A percentile compares a stretch with the other conserved stretches of the same genome.
phyloP scores from a whole-genome alignment of 768 basidiomycete species.

The Russula ochroleuca region DNA sequence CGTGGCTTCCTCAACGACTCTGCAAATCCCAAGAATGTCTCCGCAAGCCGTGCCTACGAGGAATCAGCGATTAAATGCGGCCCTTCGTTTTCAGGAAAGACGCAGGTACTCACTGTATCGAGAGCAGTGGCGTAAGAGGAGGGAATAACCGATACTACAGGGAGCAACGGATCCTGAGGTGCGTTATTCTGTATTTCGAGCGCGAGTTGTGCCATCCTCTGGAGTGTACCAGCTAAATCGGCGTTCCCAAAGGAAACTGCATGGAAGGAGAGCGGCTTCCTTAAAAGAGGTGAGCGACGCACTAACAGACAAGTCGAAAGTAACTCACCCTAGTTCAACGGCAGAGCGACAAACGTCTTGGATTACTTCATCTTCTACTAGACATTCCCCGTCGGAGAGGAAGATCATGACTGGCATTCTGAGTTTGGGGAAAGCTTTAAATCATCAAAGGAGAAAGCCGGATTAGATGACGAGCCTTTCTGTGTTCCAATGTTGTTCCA shows the following conservation, averaged over 20 bases:
- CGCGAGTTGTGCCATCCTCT: conserved; percentile 52
- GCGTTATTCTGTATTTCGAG: conserved; percentile 43
- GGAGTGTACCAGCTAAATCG: conserved; percentile 33
- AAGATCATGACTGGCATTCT: conserved; percentile 53
- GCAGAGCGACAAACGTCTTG: conserved; percentile 43
- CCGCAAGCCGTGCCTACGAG: conserved; percentile 47
- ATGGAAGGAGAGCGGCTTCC: conserved; percentile 55
- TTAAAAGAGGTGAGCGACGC: conserved; percentile 27
- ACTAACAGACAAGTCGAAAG: background rate
- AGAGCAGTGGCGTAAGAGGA: conserved; percentile 51
- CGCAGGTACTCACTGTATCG: conserved; percentile 42
- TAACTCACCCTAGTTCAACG: conserved; percentile 41
- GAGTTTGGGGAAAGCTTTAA: conserved; percentile 6
- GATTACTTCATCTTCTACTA: conserved; percentile 37
- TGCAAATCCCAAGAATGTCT: conserved; percentile 56
- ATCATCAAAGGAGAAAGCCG: background rate
- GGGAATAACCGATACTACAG: conserved; percentile 30
- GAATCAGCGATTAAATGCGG: background rate
- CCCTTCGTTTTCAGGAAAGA: background rate
- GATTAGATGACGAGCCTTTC: conserved; percentile 38
- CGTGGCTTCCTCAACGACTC: conserved; percentile 55
- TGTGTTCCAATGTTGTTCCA: conserved; percentile 48
- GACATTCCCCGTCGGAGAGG: conserved; percentile 53
- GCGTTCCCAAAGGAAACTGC: conserved; percentile 51
- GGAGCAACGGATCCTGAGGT: conserved; percentile 40